phyloP scores from a whole-genome alignment of 805 yeast genomes.

The Priceomyces castillae region DNA sequence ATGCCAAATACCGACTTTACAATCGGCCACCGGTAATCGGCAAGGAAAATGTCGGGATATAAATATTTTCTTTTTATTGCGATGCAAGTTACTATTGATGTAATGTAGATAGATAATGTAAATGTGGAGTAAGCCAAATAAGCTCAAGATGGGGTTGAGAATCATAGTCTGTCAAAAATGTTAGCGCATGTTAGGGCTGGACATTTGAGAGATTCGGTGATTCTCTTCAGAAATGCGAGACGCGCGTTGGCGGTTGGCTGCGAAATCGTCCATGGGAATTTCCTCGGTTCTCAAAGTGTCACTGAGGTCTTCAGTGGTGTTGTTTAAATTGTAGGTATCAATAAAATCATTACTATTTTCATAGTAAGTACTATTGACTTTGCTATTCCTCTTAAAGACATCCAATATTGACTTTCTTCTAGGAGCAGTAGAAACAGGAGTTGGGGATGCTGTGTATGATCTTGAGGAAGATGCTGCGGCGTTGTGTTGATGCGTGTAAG shows the following conservation, averaged over 20 bases:
- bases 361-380: constrained; percentile 17
- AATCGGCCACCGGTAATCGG: too few species aligned
- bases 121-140: too few species aligned
- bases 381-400: constrained; percentile 35
- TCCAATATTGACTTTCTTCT: constrained; percentile 29
- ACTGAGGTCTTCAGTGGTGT: constrained; percentile 31
- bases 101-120: too few species aligned
- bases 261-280: constrained; percentile 46
- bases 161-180: too few species aligned
- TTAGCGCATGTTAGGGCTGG: neutral
- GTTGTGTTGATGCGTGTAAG: neutral
- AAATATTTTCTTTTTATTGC: constrained; percentile 2
- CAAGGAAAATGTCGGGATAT: constrained; percentile 1
- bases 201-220: neutral
- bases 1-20: too few species aligned
- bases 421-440: constrained; percentile 1
- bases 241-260: constrained; percentile 14
- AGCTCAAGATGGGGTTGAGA: too few species aligned
- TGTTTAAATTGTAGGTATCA: constrained; percentile 27
- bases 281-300: constrained; percentile 46
- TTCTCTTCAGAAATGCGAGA: constrained; percentile 1
- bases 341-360: constrained; percentile 31
- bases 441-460: neutral
- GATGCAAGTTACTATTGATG: too few species aligned
- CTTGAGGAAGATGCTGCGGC: neutral